Evolutionary conservation across 2,329 filamentous ascomycete genomes (phyloP).

Genomic region (Penicillium expansum): DNA sequence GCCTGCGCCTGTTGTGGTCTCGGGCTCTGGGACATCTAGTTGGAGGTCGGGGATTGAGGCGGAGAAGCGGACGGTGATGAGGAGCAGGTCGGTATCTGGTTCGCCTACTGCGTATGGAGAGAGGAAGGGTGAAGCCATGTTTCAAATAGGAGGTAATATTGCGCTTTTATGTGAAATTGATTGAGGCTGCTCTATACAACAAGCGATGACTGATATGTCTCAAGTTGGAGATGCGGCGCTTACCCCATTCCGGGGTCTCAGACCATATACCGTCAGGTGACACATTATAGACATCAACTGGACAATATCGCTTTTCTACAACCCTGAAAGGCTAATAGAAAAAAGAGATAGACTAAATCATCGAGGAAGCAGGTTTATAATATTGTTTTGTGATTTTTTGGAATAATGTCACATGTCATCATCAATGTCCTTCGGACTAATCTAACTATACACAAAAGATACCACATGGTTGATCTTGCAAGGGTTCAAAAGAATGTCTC

Average conservation of each 20-base stretch:
- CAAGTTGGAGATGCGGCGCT: slow-evolving; percentile 3
- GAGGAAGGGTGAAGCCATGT: slow-evolving; percentile 19
- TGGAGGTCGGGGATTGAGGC: slow-evolving; percentile 78
- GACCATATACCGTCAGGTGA: slow-evolving; percentile 8
- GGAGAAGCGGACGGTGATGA: slow-evolving; percentile 87
- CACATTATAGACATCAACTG: not conserved
- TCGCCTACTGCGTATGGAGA: slow-evolving; percentile 14
- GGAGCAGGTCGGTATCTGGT: slow-evolving; percentile 46
- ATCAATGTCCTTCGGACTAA: slow-evolving; percentile 16
- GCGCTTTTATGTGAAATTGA: not conserved
- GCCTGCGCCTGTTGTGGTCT: slow-evolving; percentile 68
- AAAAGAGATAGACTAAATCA: not conserved
- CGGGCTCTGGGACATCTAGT: slow-evolving; percentile 68
- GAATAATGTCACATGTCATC: slow-evolving; percentile 6
- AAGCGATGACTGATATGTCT: not conserved
- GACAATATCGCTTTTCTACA: not conserved
- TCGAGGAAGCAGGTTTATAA: not conserved
- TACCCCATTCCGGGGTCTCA: slow-evolving; percentile 7
- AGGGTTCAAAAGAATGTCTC: not conserved
- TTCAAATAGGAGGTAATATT: slow-evolving; percentile 1
- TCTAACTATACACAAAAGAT: slow-evolving; percentile 16
- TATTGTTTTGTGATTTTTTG: not conserved
- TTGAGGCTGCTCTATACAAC: not conserved
- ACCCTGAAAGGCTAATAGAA: too few relatives aligned
- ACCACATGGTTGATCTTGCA: slow-evolving; percentile 1